Evolutionary conservation across 2,329 filamentous ascomycete species (phyloP), one percentile per base, ranked within the genome.

Genomic region (Pseudogymnoascus sp.): DNA sequence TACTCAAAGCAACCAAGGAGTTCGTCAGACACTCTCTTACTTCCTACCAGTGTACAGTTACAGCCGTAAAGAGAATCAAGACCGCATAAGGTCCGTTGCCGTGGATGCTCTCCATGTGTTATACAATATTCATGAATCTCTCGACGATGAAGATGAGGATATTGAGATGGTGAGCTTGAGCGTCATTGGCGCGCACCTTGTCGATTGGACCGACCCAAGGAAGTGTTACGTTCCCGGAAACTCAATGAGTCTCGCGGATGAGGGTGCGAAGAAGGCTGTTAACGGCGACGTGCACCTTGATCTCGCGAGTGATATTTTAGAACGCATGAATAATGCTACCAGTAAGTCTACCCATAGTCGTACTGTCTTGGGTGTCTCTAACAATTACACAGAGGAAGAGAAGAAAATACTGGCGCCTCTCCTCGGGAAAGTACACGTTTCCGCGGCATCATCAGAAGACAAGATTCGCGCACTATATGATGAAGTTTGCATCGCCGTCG

Each of bases 21-120:
- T 97, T 5, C 82, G 92, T 21, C 93, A 97, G 75, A 88, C 90
- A 0, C 80, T 97, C 62, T 91, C 90, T 68, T 97, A 97, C 75
- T 97, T 97, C 81, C 79, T 97, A 37, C 93, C 93, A 0, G 93
- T 97, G 0, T 97, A 96, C 78, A 95, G 91, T 75, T 96, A 93
- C 75, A 93, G 89, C 6, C 84, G 90, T 2, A 75, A 87, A 3
- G 88, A 90, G 66, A 96, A 97, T 71, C 92, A 95, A 66, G 84
- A 88, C 28, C 82, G 91, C 36, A 92, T 97, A 89, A 85, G 86
- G 5, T 77, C 80, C 16, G 84, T 97, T 18, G 84, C 89, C 0
- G 83, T 93, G 1, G 84, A 88, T 25, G 86, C 91, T 0, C 78
- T 97, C 8, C 88, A 91, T 66, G 85, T 88, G 11, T 82, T 96